Conservation (phyloP, 2,329 filamentous ascomycete species). For the Teratosphaeria viscida region DNA sequence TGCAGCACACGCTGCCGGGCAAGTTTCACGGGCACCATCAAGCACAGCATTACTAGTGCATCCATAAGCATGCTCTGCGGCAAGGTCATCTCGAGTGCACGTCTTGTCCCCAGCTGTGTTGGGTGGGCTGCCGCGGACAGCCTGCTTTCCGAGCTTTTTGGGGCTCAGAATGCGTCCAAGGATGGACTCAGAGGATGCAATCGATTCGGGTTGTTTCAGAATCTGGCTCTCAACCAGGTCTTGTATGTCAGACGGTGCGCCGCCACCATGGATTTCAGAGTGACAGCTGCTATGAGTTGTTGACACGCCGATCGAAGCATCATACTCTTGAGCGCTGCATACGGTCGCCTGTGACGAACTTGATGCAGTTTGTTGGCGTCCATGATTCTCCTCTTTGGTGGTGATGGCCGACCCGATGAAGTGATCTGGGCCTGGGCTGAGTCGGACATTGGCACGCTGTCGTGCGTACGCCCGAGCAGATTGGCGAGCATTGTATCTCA, state of each 20-base stretch:
- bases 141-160: background rate
- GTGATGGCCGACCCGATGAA: slow-evolving; percentile 8
- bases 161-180: background rate
- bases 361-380: slow-evolving; percentile 9
- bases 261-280: background rate
- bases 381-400: slow-evolving; percentile 11
- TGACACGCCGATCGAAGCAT: background rate
- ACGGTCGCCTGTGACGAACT: slow-evolving; percentile 9
- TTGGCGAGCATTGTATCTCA: slow-evolving; percentile 11
- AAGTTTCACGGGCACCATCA: background rate
- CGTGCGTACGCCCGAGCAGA: slow-evolving; percentile 2
- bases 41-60: background rate
- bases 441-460: slow-evolving; percentile 7
- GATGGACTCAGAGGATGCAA: background rate
- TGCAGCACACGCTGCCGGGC: background rate
- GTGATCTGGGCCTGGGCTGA: slow-evolving; percentile 11
- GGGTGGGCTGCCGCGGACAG: background rate
- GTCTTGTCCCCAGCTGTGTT: background rate
- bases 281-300: background rate
- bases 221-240: background rate
- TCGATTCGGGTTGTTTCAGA: background rate
- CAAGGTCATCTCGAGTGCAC: background rate
- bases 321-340: slow-evolving; percentile 2
- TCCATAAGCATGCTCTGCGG: too few relatives aligned
- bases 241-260: background rate